Evolutionary conservation across 2,329 filamentous ascomycete species (phyloP).

Genomic region (Aureobasidium pullulans): DNA sequence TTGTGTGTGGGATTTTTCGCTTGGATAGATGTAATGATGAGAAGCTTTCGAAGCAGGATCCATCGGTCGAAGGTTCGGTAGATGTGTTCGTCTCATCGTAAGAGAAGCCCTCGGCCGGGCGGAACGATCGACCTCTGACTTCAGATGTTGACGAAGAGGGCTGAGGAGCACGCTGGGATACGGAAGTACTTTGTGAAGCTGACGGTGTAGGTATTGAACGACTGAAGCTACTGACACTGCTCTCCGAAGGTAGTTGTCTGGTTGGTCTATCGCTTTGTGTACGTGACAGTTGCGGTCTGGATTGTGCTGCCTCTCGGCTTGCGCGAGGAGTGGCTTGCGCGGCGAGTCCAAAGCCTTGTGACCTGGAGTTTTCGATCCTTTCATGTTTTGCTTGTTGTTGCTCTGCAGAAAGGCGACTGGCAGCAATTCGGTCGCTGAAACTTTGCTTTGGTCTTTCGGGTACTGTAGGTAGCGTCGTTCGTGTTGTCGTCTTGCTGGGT

Average conservation of each 20-base stretch:
- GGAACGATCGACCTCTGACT: not conserved
- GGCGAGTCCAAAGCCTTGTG: constrained; percentile 24
- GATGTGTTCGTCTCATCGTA: constrained; percentile 2
- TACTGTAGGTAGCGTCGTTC: constrained; percentile 4
- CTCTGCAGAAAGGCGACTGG: constrained; percentile 46
- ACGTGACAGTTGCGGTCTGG: not conserved
- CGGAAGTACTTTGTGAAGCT: not conserved
- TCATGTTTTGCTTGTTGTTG: constrained; percentile 38
- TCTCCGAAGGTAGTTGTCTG: not conserved
- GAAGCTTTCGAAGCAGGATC: constrained; percentile 70
- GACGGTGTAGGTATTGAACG: not conserved
- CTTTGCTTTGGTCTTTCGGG: constrained; percentile 38
- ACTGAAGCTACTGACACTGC: constrained; percentile 1
- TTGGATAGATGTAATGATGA: constrained; percentile 78
- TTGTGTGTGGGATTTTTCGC: constrained; percentile 72
- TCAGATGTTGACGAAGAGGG: not conserved
- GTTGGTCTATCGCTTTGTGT: not conserved
- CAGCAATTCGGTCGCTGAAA: constrained; percentile 81
- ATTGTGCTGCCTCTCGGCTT: not conserved
- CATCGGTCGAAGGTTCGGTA: constrained; percentile 21
- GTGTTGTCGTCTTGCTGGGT: constrained; percentile 2
- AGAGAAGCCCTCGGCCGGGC: not conserved
- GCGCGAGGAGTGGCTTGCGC: not conserved
- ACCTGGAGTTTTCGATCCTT: constrained; percentile 36
- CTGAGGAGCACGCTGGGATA: not conserved